phyloP scores from a whole-genome alignment of 257 asterid genomes.

The Craterostigma plantagineum region DNA sequence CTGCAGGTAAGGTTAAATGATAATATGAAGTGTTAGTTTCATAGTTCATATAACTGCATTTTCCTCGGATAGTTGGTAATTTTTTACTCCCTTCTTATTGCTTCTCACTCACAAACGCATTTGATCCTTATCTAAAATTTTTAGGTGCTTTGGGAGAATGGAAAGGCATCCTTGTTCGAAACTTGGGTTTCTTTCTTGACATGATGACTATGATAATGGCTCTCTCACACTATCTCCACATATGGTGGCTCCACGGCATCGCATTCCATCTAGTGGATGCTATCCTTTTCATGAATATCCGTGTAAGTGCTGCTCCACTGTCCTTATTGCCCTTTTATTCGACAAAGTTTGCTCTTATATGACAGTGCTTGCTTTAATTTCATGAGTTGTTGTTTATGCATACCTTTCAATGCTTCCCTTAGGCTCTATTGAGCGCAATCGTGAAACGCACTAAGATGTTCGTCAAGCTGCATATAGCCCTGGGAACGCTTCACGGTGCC shows the following conservation, averaged over 20 bases:
- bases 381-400: slow-evolving; percentile 2
- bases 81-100: background rate
- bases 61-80: background rate
- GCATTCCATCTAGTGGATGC: slow-evolving; percentile 89
- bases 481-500: slow-evolving; percentile 83
- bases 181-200: slow-evolving; percentile 80
- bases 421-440: slow-evolving; percentile 82
- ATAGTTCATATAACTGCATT: background rate
- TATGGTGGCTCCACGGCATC: slow-evolving; percentile 99
- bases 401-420: slow-evolving; percentile 5
- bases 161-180: slow-evolving; percentile 68
- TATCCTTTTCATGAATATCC: slow-evolving; percentile 71
- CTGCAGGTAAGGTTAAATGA: slow-evolving; percentile 35
- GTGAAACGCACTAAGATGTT: slow-evolving; percentile 64
- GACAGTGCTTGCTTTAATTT: slow-evolving; percentile 5
- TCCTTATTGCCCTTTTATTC: background rate
- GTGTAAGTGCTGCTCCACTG: slow-evolving; percentile 33
- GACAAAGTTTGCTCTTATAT: slow-evolving; percentile 1
- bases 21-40: background rate
- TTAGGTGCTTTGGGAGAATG: slow-evolving; percentile 79
- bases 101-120: background rate
- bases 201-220: slow-evolving; percentile 88
- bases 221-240: slow-evolving; percentile 69
- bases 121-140: background rate
- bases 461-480: slow-evolving; percentile 59